Evolutionary conservation across 1,139 yeast genomes (phyloP), one percentile per base, ranked within the genome.

Genomic region (Candida sanyaensis): DNA sequence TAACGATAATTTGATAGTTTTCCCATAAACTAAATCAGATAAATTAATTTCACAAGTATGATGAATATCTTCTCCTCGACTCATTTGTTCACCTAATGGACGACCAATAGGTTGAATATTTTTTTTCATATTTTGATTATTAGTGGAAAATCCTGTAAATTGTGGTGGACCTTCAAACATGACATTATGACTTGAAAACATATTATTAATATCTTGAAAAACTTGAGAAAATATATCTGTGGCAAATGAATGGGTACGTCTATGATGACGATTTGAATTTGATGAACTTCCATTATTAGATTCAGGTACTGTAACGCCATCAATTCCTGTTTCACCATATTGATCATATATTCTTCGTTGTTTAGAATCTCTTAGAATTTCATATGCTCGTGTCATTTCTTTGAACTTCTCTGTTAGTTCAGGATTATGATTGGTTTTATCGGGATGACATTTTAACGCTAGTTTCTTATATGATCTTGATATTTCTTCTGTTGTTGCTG

Each of bases 401-500:
- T 75, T 75, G 57, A 75, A 75, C 54, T 63, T 65, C 54, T 75
- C 80, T 1, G 80, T 75, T 36, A 73, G 57, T 44, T 63, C 67
- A 1, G 77, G 75, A 51, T 75, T 67, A 51, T 71, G 78, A 54
- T 74, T 75, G 12, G 78, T 75, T 54, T 75, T 75, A 55, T 75
- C 80, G 1, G 80, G 80, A 52, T 75, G 80, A 50, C 72, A 75
- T 49, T 61, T 71, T 29, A 75, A 60, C 3, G 80, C 80, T 48
- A 66, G 63, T 51, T 63, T 66, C 51, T 71, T 70, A 53, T 73
- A 75, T 4, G 78, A 64, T 40, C 63, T 63, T 17, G 77, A 63
- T 13, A 75, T 74, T 47, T 73, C 78, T 41, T 74, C 80, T 6
- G 57, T 44, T 3, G 75, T 57, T 5, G 79, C 77, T 6, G 52